Conservation (phyloP, 768 basidiomycete genomes). For the Suillus variegatus region DNA sequence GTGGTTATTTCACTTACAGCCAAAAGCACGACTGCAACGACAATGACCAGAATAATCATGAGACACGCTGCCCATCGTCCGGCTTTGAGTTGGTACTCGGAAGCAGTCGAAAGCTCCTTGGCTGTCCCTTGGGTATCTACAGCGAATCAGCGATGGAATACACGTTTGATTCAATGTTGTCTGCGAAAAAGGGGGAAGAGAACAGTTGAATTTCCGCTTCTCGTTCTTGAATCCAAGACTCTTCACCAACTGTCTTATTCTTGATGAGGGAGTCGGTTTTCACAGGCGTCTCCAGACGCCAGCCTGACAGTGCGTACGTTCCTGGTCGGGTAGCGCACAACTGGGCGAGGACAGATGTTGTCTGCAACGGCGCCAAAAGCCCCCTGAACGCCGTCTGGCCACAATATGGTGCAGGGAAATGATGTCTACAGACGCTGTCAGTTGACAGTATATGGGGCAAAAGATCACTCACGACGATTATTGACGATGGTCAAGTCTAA, state of each 20-base stretch:
- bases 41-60: conserved; percentile 83
- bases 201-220: conserved; percentile 81
- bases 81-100: conserved; percentile 93
- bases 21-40: conserved; percentile 84
- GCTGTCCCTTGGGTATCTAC: conserved; percentile 81
- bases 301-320: too few relatives aligned
- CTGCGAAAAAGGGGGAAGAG: conserved; percentile 40
- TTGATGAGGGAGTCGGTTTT: conserved; percentile 52
- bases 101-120: conserved; percentile 84
- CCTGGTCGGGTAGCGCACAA: conserved; percentile 68
- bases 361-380: conserved; percentile 50
- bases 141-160: conserved; percentile 61
- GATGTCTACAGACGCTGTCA: conserved; percentile 33
- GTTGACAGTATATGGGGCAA: background rate
- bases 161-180: conserved; percentile 95
- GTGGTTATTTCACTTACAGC: conserved; percentile 63
- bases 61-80: conserved; percentile 89
- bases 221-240: conserved; percentile 79
- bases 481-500: conserved; percentile 44
- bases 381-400: conserved; percentile 73
- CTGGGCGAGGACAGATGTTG: conserved; percentile 44
- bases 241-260: conserved; percentile 39
- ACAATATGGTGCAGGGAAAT: conserved; percentile 55
- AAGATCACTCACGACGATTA: conserved; percentile 17
- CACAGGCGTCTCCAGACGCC: conserved; percentile 50